Evolutionary conservation across 257 asterid genomes (phyloP).

Genomic region (Solanum etuberosum): DNA sequence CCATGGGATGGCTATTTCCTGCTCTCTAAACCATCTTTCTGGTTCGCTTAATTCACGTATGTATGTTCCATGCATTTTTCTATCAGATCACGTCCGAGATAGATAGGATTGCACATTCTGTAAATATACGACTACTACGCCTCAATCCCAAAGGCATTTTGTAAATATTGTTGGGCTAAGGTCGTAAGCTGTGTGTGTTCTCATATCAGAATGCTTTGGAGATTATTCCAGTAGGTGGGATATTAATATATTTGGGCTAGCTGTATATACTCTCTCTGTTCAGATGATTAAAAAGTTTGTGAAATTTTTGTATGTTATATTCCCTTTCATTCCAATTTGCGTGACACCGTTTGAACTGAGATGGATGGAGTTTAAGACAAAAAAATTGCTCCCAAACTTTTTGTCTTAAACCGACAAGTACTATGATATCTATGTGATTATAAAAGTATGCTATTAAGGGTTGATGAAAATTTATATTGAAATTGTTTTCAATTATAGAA

Average conservation of each 20-base stretch:
- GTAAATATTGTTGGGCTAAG: not conserved
- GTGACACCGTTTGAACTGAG: not conserved
- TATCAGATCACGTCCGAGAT: not conserved
- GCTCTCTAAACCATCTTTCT: slow-evolving; percentile 5
- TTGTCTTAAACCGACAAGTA: not conserved
- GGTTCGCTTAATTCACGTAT: not conserved
- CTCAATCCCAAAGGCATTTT: not conserved
- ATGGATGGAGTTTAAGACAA: too few species aligned
- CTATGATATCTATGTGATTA: too few species aligned
- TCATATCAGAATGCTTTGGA: not conserved
- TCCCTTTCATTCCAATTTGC: rapidly evolving
- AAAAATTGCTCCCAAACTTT: too few species aligned
- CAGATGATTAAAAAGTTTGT: not conserved
- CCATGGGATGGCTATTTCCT: slow-evolving; percentile 52
- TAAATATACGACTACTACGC: not conserved
- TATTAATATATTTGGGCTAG: not conserved
- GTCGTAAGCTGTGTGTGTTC: not conserved
- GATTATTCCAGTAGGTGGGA: not conserved
- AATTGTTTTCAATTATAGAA: not conserved
- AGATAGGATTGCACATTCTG: not conserved
- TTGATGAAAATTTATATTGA: too few species aligned
- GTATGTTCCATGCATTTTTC: not conserved
- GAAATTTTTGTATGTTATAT: not conserved
- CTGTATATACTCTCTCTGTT: not conserved
- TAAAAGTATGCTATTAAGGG: not conserved